These are phyloP conservation scores for Priceomyces haplophilus DNA, from an alignment of 805 yeast genomes.

Conservation along the genomic window DNA sequence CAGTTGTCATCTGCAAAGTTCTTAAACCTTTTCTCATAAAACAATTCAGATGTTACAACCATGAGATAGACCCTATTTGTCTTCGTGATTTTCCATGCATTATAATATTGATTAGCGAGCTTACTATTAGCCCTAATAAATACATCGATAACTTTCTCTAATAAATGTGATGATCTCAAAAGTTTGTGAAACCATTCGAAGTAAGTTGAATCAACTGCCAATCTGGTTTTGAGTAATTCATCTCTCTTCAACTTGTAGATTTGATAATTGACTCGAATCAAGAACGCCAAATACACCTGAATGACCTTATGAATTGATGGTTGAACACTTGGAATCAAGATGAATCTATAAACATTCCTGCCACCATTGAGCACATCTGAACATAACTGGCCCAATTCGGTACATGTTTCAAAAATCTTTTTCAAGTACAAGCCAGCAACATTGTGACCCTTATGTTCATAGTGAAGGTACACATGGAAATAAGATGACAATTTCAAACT, in stretches of 20 bases:
- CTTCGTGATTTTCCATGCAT: slow-evolving; percentile 63
- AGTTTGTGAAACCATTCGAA: slow-evolving; percentile 5
- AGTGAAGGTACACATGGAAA: slow-evolving; percentile 35
- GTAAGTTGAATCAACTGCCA: slow-evolving; percentile 11
- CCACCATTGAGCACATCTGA: slow-evolving; percentile 17
- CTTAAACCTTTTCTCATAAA: background rate
- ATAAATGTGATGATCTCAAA: slow-evolving; percentile 9
- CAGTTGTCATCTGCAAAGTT: background rate
- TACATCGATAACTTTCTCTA: slow-evolving; percentile 1
- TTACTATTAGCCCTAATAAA: slow-evolving; percentile 22
- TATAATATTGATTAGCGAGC: slow-evolving; percentile 54
- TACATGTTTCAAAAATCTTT: slow-evolving; percentile 19
- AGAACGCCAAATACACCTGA: slow-evolving; percentile 16
- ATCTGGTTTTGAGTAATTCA: slow-evolving; percentile 9
- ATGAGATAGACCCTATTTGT: slow-evolving; percentile 30
- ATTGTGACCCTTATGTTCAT: slow-evolving; percentile 27
- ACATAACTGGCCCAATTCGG: slow-evolving; percentile 26
- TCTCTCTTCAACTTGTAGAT: slow-evolving; percentile 11
- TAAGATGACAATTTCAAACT: slow-evolving; percentile 17
- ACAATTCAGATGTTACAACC: background rate
- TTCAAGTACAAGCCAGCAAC: slow-evolving; percentile 31
- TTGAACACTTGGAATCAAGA: slow-evolving; percentile 33
- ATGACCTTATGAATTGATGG: slow-evolving; percentile 36
- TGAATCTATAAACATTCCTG: slow-evolving; percentile 18
- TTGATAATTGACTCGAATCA: slow-evolving; percentile 3